Evolutionary conservation across 306 rosid species (phyloP), one percentile per base, ranked within the genome.

Genomic region (Vachellia collinsii): DNA sequence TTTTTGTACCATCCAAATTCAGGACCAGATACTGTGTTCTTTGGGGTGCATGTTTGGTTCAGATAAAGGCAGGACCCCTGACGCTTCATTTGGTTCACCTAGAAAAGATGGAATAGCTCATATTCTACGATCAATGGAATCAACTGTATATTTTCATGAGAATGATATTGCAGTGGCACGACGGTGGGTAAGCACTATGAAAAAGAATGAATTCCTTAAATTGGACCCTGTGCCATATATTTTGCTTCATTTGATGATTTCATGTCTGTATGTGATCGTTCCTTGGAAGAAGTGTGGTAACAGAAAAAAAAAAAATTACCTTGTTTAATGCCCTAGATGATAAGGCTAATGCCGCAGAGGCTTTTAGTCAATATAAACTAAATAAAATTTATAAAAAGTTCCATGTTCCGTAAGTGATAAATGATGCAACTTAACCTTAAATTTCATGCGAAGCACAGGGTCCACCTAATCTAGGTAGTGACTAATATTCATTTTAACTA

Each of bases 131-230:
- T 95, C 99, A 82, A 95, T 95, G 99, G 99, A 93, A 85, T 95
- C 99, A 10, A 29, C 97, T 34, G 80, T 85, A 58, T 95, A 95
- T 79, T 95, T 89, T 87, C 12, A 67, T 69, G 94, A 90, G 82
- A 95, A 93, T 79, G 81, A 90, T 84, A 51, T 95, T 87, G 86
- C 74, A 76, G 61, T 67, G 84, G 99, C 99, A 86, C 91, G 94
- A 93, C 94, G 99, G 99, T 95, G 97, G 99, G 99, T 92, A 95
- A 95, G 99, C 97, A 93, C 90, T 81, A 77, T 71, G 51, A 79
- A 85, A 59, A 78, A 61, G 86, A 87, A 79, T 83, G 69, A 59
- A 78, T 87, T 85, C 39, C 44, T 76, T 83, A 50, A 63, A 74
- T 81, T 72, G 61, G 82, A 80, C 17, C 38, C 37, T 22, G 74